phyloP scores from a whole-genome alignment of 83 land plant species.

The Thuja plicata region DNA sequence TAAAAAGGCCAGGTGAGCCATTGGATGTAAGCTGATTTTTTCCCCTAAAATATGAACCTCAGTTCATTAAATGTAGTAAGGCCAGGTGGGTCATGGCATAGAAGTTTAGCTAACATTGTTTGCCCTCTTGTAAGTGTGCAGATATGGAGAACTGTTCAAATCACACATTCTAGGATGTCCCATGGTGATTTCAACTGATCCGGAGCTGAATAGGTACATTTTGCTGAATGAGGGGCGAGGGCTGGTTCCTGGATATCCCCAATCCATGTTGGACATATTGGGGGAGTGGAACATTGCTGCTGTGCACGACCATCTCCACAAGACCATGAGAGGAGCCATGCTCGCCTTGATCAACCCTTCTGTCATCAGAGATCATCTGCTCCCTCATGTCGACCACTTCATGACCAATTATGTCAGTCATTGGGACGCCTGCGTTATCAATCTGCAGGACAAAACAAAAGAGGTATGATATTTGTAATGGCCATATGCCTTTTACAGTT shows the following conservation, averaged over 20 bases:
- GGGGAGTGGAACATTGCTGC: slow-evolving; percentile 69
- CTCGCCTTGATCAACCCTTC: slow-evolving; percentile 43
- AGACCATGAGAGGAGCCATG: slow-evolving; percentile 61
- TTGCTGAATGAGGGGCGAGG: slow-evolving; percentile 63
- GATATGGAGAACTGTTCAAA: slow-evolving; percentile 63
- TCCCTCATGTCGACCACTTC: slow-evolving; percentile 44
- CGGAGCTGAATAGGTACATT: slow-evolving; percentile 64
- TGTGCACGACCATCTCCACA: slow-evolving; percentile 52
- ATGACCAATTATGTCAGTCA: slow-evolving; percentile 39
- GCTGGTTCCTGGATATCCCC: slow-evolving; percentile 66
- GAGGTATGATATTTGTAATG: slow-evolving; percentile 28
- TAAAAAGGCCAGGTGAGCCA: slow-evolving; percentile 44
- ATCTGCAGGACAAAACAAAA: slow-evolving; percentile 58
- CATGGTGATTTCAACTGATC: slow-evolving; percentile 66
- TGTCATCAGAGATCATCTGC: slow-evolving; percentile 45
- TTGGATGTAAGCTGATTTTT: no score
- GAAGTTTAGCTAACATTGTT: no score
- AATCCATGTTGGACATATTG: slow-evolving; percentile 57
- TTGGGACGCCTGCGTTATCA: slow-evolving; percentile 37
- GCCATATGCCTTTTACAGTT: no score
- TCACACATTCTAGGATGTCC: slow-evolving; percentile 64
- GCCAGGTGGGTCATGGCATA: no score
- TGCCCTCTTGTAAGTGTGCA: slow-evolving; percentile 10
- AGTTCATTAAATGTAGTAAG: no score
- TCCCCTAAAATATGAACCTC: no score